phyloP scores from a whole-genome alignment of 164 flowering plant species.

The Vitis rotundifolia region DNA sequence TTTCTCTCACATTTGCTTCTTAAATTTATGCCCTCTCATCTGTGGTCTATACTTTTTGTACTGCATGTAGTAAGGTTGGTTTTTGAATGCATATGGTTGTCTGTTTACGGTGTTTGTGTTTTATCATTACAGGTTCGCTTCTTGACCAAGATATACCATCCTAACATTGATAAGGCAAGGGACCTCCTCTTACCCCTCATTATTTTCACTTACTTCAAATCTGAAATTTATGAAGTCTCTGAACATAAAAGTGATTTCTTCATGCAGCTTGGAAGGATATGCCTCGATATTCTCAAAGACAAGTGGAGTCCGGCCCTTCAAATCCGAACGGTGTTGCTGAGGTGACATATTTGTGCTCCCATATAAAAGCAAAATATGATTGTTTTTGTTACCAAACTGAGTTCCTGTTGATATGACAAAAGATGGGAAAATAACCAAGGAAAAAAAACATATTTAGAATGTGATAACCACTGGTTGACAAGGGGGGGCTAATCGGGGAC shows the following conservation, averaged over 20 bases:
- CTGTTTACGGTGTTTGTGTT: neutral
- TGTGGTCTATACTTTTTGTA: too few species aligned
- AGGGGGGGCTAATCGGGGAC: too few species aligned
- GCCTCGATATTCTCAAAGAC: conserved; percentile 95
- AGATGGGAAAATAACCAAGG: too few species aligned
- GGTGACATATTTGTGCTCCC: conserved; percentile 34
- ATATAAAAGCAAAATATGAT: too few species aligned
- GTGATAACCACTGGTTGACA: too few species aligned
- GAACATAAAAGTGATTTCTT: neutral
- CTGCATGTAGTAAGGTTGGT: too few species aligned
- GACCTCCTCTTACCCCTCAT: neutral
- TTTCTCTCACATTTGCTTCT: too few species aligned
- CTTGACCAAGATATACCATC: conserved; percentile 87
- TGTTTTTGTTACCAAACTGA: too few species aligned
- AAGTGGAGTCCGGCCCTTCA: conserved; percentile 99
- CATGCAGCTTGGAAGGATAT: conserved; percentile 93
- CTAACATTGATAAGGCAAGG: conserved; percentile 82
- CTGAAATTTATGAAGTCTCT: neutral
- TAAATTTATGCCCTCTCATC: too few species aligned
- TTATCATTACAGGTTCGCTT: conserved; percentile 67
- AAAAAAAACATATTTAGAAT: too few species aligned
- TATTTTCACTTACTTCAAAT: neutral
- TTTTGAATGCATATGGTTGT: too few species aligned
- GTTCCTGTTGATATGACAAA: too few species aligned
- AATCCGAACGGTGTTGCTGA: conserved; percentile 89